Evolutionary conservation across 2,329 filamentous ascomycete genomes (phyloP).

Genomic region (Nigrospora osmanthi): DNA sequence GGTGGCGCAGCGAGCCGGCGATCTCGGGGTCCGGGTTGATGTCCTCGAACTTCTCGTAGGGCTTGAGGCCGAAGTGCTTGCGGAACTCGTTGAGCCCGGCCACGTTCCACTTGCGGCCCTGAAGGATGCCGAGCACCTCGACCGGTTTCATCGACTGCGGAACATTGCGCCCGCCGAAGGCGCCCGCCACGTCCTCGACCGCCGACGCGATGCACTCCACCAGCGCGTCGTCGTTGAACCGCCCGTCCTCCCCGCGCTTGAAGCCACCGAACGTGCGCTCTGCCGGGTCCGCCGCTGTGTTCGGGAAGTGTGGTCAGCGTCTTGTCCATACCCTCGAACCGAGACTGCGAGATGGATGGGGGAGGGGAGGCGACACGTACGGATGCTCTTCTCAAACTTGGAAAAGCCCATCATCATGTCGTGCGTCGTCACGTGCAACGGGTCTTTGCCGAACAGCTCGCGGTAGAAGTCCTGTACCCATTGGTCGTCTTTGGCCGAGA

Average conservation of each 20-base stretch:
- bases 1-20: slow-evolving; percentile 5
- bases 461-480: slow-evolving; percentile 69
- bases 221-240: slow-evolving; percentile 69
- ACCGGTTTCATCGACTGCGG: slow-evolving; percentile 5
- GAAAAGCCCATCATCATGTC: slow-evolving; percentile 57
- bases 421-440: slow-evolving; percentile 44
- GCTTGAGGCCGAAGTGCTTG: slow-evolving; percentile 5
- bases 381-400: slow-evolving; percentile 53
- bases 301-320: not conserved
- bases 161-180: slow-evolving; percentile 4
- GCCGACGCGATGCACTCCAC: slow-evolving; percentile 70
- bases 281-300: slow-evolving; percentile 50
- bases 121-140: slow-evolving; percentile 5
- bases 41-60: slow-evolving; percentile 6
- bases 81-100: slow-evolving; percentile 3
- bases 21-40: slow-evolving; percentile 5
- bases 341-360: too few relatives aligned
- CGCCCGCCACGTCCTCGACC: slow-evolving; percentile 6
- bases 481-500: slow-evolving; percentile 66
- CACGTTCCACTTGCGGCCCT: slow-evolving; percentile 2
- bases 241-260: slow-evolving; percentile 56
- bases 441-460: slow-evolving; percentile 53
- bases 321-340: too few relatives aligned
- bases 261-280: slow-evolving; percentile 63
- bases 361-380: not conserved